Evolutionary conservation across 805 yeast species (phyloP), one percentile per base, ranked within the genome.

Genomic region (Candida ovalis): DNA sequence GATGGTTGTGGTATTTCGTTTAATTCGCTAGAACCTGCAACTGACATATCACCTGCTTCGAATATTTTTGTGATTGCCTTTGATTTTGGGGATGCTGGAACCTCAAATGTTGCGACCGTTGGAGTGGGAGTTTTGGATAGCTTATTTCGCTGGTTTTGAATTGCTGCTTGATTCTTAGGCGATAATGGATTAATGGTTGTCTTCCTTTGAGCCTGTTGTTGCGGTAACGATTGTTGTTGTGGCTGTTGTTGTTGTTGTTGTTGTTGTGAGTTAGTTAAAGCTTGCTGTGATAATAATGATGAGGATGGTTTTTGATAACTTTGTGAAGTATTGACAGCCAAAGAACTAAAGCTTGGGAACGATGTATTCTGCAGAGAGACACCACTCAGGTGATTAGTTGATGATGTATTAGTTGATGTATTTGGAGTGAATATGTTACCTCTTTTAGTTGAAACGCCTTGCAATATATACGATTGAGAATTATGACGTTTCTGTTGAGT

Each of bases 401-500:
- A 39, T 15, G 40, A 30, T 15, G 18, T 38, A 22, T 19, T 43
- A 27, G 32, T 6, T 15, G 41, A 23, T 13, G 38, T 36, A 21
- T 39, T 39, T 22, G 46, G 43, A 37, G 45, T 33, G 24, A 50
- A 42, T 23, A 39, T 39, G 15, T 60, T 53, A 3, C 65, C 64
- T 21, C 66, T 54, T 45, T 62, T 63, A 6, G 60, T 47, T 10
- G 55, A 42, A 17, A 39, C 45, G 4, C 56, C 56, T 25, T 50
- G 60, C n/a, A 46, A 19, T 17, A 47, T 40, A 40, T 56, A 59
- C 13, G 67, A 60, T 42, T 63, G 67, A 7, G 67, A 63, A 36
- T 58, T 59, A 23, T 62, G 67, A 21, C 68, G 60, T 42, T 64
- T 63, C 40, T 63, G 66, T 32, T 59, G 63, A 17, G 46, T 48